Evolutionary conservation across 805 yeast genomes (phyloP), one percentile per base, ranked within the genome.

Genomic region (Candida maltosa): DNA sequence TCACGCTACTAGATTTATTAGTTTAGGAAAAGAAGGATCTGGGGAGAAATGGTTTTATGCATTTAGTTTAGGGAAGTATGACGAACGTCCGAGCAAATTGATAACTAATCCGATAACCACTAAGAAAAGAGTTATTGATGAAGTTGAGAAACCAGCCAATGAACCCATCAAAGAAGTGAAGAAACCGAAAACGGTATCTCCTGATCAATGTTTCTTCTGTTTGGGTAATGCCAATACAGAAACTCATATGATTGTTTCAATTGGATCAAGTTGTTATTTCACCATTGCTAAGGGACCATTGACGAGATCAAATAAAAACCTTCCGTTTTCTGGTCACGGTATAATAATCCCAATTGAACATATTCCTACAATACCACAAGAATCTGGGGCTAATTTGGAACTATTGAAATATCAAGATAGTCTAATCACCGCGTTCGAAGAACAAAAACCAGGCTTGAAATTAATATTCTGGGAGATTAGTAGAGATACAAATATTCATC

Each of bases 261-360:
- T 89, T 34, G 91, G 86, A 0, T 70, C 72, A 9, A 63, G 66
- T 30, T 60, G 78, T 0, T 88, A 87, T 52, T 33, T 88, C 38
- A 81, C 96, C 0, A 68, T 80, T 11, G 94, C 95, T 0, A 87
- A 84, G 51, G 97, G 97, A 0, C 96, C 97, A 0, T 58, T 88
- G 14, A 75, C 85, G 2, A 58, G 70, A 18, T 75, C 81, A 1
- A 58, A 54, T 8, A 62, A 63, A 10, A 58, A 61, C 3, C 57
- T 72, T 3, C 60, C 71, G 50, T 80, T 85, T 49, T 76, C 94
- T 0, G 96, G 94, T 0, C 96, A 88, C 62, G 85, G 86, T 16
- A 64, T 88, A 28, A 69, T 89, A 6, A 76, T 87, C 9, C 94
- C 96, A 0, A 74, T 89, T 14, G 78, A 80, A 15, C 97, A 88